These are phyloP conservation scores for Pythium rishiriense DNA, from an alignment of 352 stramenopile species.

Conservation along the genomic window DNA sequence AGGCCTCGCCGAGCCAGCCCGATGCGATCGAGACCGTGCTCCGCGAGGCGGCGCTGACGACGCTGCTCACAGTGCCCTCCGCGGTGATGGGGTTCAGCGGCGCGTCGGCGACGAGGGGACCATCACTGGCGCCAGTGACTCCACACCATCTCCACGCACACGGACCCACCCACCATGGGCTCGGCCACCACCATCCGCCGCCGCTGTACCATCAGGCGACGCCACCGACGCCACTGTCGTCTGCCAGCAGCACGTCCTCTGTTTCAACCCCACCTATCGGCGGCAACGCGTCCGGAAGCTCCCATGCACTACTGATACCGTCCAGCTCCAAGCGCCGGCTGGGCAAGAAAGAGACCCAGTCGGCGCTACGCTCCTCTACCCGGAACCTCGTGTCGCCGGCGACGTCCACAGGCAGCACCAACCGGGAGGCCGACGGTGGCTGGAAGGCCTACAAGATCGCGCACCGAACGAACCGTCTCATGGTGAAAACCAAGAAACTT, in stretches of 20 bases:
- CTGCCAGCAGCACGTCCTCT: not conserved
- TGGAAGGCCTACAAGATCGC: constrained; percentile 69
- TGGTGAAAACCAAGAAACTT: constrained; percentile 58
- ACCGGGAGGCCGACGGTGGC: constrained; percentile 30
- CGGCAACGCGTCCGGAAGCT: not conserved
- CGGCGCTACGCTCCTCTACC: constrained; percentile 17
- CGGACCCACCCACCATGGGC: not conserved
- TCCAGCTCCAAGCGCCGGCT: constrained; percentile 26
- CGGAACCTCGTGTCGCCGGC: constrained; percentile 29
- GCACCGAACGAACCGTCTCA: constrained; percentile 57
- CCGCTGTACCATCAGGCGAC: constrained; percentile 2
- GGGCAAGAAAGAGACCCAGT: constrained; percentile 27
- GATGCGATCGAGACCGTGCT: constrained; percentile 62
- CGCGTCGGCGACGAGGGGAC: not conserved
- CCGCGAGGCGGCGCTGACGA: constrained; percentile 41
- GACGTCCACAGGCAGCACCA: constrained; percentile 3
- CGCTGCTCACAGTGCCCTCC: constrained; percentile 6
- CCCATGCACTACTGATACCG: constrained; percentile 7
- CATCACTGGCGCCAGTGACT: not conserved
- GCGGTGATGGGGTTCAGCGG: not conserved
- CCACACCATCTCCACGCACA: too few relatives aligned
- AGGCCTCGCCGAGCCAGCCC: constrained; percentile 8
- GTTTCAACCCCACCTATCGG: constrained; percentile 1
- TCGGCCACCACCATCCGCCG: not conserved
- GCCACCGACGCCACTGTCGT: constrained; percentile 3